A percentile compares a stretch with the other conserved stretches of the same genome.
Conservation (phyloP, 768 basidiomycete genomes). For the Boletus barrowsii region DNA sequence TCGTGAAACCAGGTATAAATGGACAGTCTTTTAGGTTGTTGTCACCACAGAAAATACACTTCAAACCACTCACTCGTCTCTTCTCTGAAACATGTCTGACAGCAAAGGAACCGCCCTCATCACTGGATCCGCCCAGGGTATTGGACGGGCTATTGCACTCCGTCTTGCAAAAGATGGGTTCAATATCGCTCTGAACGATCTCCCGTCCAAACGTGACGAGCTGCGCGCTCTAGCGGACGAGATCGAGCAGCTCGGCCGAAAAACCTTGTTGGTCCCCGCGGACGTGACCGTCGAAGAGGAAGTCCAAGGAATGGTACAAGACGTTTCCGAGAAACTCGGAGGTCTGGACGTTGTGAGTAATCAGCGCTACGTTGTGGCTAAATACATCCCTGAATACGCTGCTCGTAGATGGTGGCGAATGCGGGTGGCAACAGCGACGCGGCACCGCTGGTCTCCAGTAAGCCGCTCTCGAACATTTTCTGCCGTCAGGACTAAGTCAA, state of each 20-base stretch:
- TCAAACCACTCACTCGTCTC: no score
- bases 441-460: conserved; percentile 1
- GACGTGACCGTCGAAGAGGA: conserved; percentile 33
- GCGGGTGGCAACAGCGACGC: neutral
- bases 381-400: neutral
- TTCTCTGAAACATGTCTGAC: neutral
- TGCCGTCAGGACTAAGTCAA: neutral
- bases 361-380: no score
- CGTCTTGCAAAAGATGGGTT: conserved; percentile 5
- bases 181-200: conserved; percentile 3
- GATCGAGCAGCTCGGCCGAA: conserved; percentile 19
- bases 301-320: neutral
- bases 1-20: no score
- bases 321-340: conserved; percentile 29
- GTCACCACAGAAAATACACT: no score
- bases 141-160: conserved; percentile 19
- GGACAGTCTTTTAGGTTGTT: no score
- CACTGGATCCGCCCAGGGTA: conserved; percentile 28
- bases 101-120: conserved; percentile 28
- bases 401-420: conserved; percentile 16
- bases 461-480: neutral
- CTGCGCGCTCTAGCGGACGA: conserved; percentile 9
- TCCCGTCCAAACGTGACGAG: conserved; percentile 12
- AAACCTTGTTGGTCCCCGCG: conserved; percentile 14
- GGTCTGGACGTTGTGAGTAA: conserved; percentile 4